Evolutionary conservation across 2,329 filamentous ascomycete species (phyloP).

Genomic region (Arthrobotrys sphaeroides): DNA sequence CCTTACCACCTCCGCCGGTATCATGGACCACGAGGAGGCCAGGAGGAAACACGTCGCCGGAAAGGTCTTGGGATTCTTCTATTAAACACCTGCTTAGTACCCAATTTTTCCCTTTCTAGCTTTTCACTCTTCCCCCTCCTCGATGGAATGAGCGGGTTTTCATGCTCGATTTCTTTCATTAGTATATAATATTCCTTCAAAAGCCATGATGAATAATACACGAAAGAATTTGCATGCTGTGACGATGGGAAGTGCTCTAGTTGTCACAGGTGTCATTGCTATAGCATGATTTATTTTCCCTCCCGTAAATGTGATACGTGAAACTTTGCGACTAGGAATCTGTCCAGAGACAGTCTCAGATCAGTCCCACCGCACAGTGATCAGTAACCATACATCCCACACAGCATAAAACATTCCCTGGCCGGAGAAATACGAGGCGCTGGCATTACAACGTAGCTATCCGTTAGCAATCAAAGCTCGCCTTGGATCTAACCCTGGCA

Average conservation of each 20-base stretch:
- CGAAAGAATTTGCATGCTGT: constrained; percentile 34
- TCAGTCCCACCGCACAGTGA: background rate
- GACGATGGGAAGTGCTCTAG: constrained; percentile 54
- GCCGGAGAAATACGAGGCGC: background rate
- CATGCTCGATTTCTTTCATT: constrained; percentile 19
- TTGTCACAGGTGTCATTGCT: constrained; percentile 49
- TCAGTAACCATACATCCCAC: background rate
- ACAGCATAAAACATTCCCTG: background rate
- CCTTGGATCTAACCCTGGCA: background rate
- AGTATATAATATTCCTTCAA: constrained; percentile 51
- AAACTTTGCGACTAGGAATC: background rate
- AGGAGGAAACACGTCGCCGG: constrained; percentile 98
- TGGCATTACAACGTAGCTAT: background rate
- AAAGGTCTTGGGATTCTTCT: constrained; percentile 91
- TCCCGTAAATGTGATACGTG: constrained; percentile 1
- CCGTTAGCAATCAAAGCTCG: constrained; percentile 10
- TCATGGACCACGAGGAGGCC: constrained; percentile 99
- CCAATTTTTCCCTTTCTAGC: constrained; percentile 1
- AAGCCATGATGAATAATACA: constrained; percentile 52
- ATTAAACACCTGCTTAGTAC: constrained; percentile 49
- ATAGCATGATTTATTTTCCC: background rate
- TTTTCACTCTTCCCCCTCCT: background rate
- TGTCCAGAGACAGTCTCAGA: background rate
- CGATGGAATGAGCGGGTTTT: constrained; percentile 6
- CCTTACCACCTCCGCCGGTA: constrained; percentile 97